These are phyloP conservation scores for Penicillium egyptiacum DNA, from an alignment of 495 filamentous ascomycete species.

Conservation along the genomic window DNA sequence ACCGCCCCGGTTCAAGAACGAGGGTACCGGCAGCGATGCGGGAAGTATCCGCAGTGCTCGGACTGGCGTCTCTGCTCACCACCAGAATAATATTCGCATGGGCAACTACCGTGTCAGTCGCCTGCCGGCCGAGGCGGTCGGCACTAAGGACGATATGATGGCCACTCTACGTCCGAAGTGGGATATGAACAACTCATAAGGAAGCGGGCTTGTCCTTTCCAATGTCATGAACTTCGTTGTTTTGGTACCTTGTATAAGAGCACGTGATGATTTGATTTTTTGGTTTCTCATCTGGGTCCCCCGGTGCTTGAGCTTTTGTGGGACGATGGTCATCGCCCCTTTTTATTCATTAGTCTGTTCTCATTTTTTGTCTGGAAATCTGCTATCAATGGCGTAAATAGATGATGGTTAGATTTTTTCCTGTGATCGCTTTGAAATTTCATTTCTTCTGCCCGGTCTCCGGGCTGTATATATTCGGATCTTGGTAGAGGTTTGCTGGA, in stretches of 20 bases:
- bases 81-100: conserved; percentile 74
- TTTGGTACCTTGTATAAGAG: conserved; percentile 28
- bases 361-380: conserved; percentile 20
- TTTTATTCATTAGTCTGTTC: conserved; percentile 5
- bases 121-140: conserved; percentile 79
- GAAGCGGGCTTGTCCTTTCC: background rate
- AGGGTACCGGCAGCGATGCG: conserved; percentile 71
- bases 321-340: background rate
- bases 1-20: conserved; percentile 76
- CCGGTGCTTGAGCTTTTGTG: conserved; percentile 1
- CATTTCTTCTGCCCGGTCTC: conserved; percentile 12
- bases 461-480: conserved; percentile 11
- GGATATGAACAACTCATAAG: conserved; percentile 55
- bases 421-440: conserved; percentile 16
- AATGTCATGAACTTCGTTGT: conserved; percentile 39
- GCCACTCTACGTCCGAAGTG: conserved; percentile 73
- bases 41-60: conserved; percentile 87
- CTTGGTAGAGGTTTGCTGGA: background rate
- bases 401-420: conserved; percentile 23
- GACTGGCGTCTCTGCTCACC: conserved; percentile 71
- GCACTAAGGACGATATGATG: conserved; percentile 71
- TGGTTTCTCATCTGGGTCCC: conserved; percentile 7
- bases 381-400: conserved; percentile 31
- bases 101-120: conserved; percentile 90
- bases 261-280: conserved; percentile 35